Conservation (phyloP, 371 early-diverging fungal species). For the Funneliformis caledonium region DNA sequence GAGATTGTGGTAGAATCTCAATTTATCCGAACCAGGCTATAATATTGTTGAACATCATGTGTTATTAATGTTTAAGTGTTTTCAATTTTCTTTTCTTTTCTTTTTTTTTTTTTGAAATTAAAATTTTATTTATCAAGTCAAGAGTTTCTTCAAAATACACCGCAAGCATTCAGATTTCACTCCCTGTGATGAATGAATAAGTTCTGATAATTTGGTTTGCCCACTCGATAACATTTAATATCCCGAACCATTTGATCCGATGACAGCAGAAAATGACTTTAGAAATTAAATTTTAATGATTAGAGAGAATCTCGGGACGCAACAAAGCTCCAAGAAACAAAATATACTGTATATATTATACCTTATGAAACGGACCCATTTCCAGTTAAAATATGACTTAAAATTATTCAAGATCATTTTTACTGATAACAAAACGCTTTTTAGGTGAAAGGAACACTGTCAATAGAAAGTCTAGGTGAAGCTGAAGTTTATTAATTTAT, state of each 20-base stretch:
- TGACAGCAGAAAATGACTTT: constrained; percentile 82
- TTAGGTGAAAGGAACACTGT: too few species aligned
- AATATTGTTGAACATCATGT: too few species aligned
- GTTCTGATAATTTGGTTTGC: too few species aligned
- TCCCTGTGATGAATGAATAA: constrained; percentile 69
- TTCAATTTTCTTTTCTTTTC: background rate
- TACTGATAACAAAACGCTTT: constrained; percentile 80
- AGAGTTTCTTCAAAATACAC: constrained; percentile 93
- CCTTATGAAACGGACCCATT: constrained; percentile 96
- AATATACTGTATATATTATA: constrained; percentile 45
- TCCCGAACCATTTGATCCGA: constrained; percentile 72
- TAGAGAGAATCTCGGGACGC: background rate
- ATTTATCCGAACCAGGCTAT: too few species aligned
- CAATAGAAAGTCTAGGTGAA: too few species aligned
- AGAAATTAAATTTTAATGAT: background rate
- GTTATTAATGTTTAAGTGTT: background rate
- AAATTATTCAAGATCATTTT: constrained; percentile 94
- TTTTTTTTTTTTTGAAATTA: background rate
- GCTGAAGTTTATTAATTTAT: too few species aligned
- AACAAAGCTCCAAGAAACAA: background rate
- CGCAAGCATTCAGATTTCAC: constrained; percentile 86
- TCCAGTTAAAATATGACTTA: constrained; percentile 94
- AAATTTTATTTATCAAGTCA: constrained; percentile 48
- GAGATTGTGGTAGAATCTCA: too few species aligned
- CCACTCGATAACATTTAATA: too few species aligned